These are phyloP conservation scores for Calocybe gangraenosa DNA, from an alignment of 768 basidiomycete species.

Conservation along the genomic window DNA sequence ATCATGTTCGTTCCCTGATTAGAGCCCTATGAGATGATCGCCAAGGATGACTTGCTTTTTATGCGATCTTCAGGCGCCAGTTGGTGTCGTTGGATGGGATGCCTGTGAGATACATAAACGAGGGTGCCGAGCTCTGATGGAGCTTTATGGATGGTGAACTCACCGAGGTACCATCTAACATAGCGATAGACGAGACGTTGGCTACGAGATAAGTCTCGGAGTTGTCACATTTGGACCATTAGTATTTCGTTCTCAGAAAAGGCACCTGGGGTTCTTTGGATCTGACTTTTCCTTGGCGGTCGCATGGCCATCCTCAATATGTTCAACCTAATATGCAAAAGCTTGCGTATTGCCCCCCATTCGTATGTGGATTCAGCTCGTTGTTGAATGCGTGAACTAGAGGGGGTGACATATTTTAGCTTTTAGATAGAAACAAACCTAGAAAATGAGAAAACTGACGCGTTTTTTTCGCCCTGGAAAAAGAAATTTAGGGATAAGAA, in stretches of 20 bases:
- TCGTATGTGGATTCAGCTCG: slow-evolving; percentile 57
- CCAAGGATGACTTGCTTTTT: slow-evolving; percentile 62
- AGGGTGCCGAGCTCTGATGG: not conserved
- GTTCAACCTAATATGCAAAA: slow-evolving; percentile 35
- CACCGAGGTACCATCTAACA: slow-evolving; percentile 64
- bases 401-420: slow-evolving; percentile 10
- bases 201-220: slow-evolving; percentile 57
- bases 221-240: not conserved
- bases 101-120: no score
- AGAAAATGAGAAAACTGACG: slow-evolving; percentile 28
- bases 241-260: not conserved
- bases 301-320: slow-evolving; percentile 34
- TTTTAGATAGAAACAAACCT: not conserved
- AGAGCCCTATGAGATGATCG: slow-evolving; percentile 56
- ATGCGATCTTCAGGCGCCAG: slow-evolving; percentile 50
- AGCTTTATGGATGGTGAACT: not conserved
- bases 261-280: slow-evolving; percentile 27
- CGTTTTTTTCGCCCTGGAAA: slow-evolving; percentile 47
- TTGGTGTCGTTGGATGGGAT: slow-evolving; percentile 68
- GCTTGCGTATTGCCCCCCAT: slow-evolving; percentile 73
- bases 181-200: slow-evolving; percentile 55
- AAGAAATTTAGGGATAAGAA: slow-evolving; percentile 14
- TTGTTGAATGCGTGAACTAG: slow-evolving; percentile 41
- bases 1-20: slow-evolving; percentile 79
- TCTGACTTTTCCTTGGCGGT: slow-evolving; percentile 37